A percentile compares a stretch with the other conserved stretches of the same genome.
These are phyloP conservation scores for Mycena pura DNA, from an alignment of 768 basidiomycete species.

Conservation along the genomic window DNA sequence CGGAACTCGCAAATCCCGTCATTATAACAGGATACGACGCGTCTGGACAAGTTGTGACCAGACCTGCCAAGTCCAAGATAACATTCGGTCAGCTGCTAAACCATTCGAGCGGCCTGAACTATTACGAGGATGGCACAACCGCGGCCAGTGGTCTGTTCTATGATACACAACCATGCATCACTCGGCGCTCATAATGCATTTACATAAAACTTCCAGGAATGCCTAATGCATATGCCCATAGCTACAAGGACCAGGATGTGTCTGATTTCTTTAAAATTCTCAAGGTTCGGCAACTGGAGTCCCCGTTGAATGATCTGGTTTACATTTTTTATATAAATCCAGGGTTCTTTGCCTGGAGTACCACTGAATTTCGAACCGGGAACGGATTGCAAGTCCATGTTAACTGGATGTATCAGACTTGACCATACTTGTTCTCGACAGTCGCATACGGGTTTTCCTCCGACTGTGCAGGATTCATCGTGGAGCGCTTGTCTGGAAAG, in stretches of 20 bases:
- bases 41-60: conserved; percentile 5
- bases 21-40: conserved; percentile 28
- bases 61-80: conserved; percentile 31
- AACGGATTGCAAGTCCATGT: no score
- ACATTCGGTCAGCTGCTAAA: conserved; percentile 38
- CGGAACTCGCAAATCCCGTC: conserved; percentile 35
- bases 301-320: not conserved
- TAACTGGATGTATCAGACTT: conserved; percentile 31
- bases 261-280: conserved; percentile 33
- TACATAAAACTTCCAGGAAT: no score
- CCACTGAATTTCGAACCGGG: conserved; percentile 40
- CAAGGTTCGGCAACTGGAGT: conserved; percentile 21
- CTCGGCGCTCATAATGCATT: no score
- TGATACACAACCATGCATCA: no score
- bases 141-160: not conserved
- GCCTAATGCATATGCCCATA: conserved; percentile 23
- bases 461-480: conserved; percentile 39
- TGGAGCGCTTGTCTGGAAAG: conserved; percentile 37
- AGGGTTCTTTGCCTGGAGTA: conserved; percentile 33
- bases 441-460: conserved; percentile 40
- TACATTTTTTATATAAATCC: not conserved
- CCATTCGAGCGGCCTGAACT: conserved; percentile 40
- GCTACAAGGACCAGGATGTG: conserved; percentile 31
- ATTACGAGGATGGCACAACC: conserved; percentile 12
- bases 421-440: not conserved